Conservation (phyloP, 139 green algal genomes). For the Chlamydomonas sp. region DNA sequence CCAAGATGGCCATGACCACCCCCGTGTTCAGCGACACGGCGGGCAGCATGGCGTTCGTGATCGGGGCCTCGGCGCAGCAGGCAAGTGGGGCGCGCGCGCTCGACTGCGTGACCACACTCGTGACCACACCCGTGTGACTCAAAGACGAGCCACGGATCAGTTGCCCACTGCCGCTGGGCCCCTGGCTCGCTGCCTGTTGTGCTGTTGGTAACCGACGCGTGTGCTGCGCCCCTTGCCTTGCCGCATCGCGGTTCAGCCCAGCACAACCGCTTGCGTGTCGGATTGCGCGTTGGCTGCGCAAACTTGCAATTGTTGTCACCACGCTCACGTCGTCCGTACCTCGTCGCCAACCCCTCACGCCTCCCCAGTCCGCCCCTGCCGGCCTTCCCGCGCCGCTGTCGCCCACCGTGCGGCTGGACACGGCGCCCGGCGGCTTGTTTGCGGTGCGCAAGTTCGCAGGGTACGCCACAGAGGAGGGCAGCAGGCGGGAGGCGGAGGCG, state of each 20-base stretch:
- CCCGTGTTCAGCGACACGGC: conserved; percentile 58
- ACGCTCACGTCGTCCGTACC: too few relatives aligned
- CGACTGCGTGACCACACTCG: not conserved
- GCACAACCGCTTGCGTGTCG: too few relatives aligned
- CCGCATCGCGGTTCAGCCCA: too few relatives aligned
- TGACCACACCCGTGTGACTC: not conserved
- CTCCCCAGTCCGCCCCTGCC: not conserved
- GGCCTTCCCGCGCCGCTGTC: conserved; percentile 23
- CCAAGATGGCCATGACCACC: conserved; percentile 68
- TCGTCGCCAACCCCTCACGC: not conserved
- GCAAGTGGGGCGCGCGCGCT: not conserved
- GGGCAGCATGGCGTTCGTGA: conserved; percentile 67
- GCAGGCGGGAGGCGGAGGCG: not conserved
- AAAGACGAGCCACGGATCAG: too few relatives aligned
- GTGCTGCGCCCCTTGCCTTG: too few relatives aligned
- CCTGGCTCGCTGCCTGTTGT: too few relatives aligned
- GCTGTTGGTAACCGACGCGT: too few relatives aligned
- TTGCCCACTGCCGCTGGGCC: not conserved
- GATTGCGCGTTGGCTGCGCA: too few relatives aligned
- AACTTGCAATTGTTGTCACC: not conserved
- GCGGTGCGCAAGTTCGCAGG: conserved; percentile 54
- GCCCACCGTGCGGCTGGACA: conserved; percentile 7
- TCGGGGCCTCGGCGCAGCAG: conserved; percentile 42
- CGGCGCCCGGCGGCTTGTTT: conserved; percentile 43
- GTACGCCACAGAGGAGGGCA: not conserved